Percentiles rank a stretch among this genome's conserved stretches.
Conservation (phyloP, 2,329 filamentous ascomycete genomes). For the Fusarium sp. region DNA sequence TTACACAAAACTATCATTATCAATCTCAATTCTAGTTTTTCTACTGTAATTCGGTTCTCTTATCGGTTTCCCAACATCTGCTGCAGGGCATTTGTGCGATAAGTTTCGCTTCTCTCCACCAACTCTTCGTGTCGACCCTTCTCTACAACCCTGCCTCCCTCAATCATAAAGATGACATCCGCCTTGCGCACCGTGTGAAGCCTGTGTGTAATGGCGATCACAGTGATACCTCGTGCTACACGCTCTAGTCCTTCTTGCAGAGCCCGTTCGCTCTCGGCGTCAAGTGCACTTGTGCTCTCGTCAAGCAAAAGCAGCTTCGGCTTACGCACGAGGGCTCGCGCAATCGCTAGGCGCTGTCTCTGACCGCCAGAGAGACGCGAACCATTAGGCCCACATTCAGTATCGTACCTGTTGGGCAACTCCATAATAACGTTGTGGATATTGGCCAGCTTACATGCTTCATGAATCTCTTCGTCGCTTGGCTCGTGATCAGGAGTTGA, state of each 20-base stretch:
- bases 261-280: conserved; percentile 74
- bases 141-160: conserved; percentile 64
- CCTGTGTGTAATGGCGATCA: conserved; percentile 69
- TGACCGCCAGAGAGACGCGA: conserved; percentile 83
- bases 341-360: conserved; percentile 81
- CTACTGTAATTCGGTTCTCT: neutral
- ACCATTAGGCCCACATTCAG: conserved; percentile 76
- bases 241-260: conserved; percentile 75
- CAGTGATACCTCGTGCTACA: conserved; percentile 64
- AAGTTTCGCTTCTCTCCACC: conserved; percentile 63
- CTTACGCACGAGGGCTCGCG: conserved; percentile 77
- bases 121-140: conserved; percentile 66
- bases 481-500: conserved; percentile 65
- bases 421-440: conserved; percentile 75
- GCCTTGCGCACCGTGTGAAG: conserved; percentile 68
- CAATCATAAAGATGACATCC: conserved; percentile 68
- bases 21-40: neutral
- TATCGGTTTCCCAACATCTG: conserved; percentile 56
- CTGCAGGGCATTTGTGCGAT: conserved; percentile 63
- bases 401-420: conserved; percentile 74
- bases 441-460: conserved; percentile 74
- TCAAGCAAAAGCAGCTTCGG: conserved; percentile 82
- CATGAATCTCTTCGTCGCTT: conserved; percentile 70
- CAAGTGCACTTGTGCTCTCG: conserved; percentile 83
- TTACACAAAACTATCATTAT: neutral